Percentiles rank a stretch among this genome's conserved stretches.
Conservation (phyloP, 2,329 filamentous ascomycete species). For the Apiospora sp. region DNA sequence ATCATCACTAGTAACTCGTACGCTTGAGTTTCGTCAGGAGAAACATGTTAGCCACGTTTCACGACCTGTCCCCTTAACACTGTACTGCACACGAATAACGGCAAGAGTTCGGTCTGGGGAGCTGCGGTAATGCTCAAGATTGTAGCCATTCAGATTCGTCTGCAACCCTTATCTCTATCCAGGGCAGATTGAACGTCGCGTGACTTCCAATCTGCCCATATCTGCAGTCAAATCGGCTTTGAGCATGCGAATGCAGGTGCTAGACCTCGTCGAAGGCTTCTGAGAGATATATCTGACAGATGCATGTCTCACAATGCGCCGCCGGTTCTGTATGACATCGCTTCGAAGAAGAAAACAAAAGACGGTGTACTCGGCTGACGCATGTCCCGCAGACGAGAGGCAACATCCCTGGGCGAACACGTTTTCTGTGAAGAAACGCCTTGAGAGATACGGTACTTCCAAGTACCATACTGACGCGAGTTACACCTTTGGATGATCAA, state of each 20-base stretch:
- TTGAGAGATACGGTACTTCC: background rate
- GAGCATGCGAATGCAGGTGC: constrained; percentile 15
- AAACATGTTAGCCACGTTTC: constrained; percentile 20
- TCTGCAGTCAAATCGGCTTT: constrained; percentile 13
- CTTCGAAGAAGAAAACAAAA: constrained; percentile 7
- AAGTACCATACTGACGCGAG: constrained; percentile 16
- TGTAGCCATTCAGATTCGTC: background rate
- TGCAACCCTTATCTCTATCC: background rate
- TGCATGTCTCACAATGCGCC: constrained; percentile 19
- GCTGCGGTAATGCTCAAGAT: background rate
- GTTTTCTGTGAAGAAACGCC: constrained; percentile 10
- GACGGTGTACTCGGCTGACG: constrained; percentile 19
- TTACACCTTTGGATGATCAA: constrained; percentile 20
- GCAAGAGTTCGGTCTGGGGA: background rate
- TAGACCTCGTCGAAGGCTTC: constrained; percentile 6
- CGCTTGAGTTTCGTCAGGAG: constrained; percentile 3
- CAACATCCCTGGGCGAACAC: constrained; percentile 8
- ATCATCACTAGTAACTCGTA: background rate
- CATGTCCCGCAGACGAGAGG: constrained; percentile 5
- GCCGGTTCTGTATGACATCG: constrained; percentile 7
- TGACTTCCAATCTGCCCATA: background rate
- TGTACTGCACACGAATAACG: background rate
- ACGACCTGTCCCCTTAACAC: constrained; percentile 1
- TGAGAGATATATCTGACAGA: constrained; percentile 19
- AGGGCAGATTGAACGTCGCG: background rate